Evolutionary conservation across 345 rosid genomes (phyloP).

Genomic region (Luvunga scandens): DNA sequence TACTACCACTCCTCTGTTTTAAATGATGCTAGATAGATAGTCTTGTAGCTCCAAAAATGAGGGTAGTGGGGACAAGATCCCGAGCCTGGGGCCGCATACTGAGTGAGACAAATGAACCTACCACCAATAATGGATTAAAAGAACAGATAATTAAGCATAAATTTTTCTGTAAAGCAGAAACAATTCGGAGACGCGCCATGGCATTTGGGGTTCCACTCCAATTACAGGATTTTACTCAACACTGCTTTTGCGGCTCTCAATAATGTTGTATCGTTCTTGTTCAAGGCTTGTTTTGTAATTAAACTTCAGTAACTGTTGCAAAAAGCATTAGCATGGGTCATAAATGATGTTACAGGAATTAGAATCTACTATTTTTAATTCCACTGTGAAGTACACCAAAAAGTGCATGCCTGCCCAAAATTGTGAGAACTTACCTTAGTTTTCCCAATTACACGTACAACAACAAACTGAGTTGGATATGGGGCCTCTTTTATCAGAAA

Average conservation of each 20-base stretch:
- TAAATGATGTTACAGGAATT: background rate
- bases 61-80: no score
- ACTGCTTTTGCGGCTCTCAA: background rate
- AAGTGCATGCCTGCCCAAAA: background rate
- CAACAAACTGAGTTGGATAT: background rate
- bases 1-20: no score
- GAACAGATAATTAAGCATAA: no score
- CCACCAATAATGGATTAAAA: no score
- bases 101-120: no score
- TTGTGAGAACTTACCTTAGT: background rate
- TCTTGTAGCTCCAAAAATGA: no score
- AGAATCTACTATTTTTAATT: background rate
- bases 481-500: background rate
- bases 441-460: background rate
- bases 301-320: background rate
- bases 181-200: no score
- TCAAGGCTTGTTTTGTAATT: background rate
- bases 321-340: background rate
- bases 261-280: background rate
- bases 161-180: no score
- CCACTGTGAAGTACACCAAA: background rate
- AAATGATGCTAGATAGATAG: no score
- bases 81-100: no score
- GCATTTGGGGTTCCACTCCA: background rate
- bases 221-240: background rate